Evolutionary conservation across 2,329 filamentous ascomycete genomes (phyloP).

Genomic region (Cytospora leucostoma): DNA sequence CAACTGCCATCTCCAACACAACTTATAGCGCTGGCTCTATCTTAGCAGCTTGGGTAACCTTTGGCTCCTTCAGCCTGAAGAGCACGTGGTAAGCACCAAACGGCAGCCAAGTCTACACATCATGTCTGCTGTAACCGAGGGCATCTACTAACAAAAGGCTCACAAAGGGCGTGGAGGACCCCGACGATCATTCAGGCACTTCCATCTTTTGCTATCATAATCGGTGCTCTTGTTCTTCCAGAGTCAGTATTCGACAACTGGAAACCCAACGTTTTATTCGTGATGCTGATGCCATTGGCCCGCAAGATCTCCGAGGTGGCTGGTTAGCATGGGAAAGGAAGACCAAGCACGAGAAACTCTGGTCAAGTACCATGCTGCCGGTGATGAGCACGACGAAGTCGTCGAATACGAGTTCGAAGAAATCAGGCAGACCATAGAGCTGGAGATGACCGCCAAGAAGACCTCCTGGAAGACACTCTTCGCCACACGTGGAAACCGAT

Average conservation of each 20-base stretch:
- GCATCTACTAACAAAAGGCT: neutral
- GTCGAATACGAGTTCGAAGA: slow-evolving; percentile 62
- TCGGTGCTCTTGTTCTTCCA: neutral
- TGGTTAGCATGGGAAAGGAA: slow-evolving; percentile 36
- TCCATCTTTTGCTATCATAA: slow-evolving; percentile 36
- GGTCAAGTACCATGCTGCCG: slow-evolving; percentile 53
- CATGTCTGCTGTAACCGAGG: neutral
- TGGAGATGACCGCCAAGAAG: slow-evolving; percentile 54
- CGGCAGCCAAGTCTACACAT: neutral
- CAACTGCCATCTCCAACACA: slow-evolving; percentile 61
- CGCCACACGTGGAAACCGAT: slow-evolving; percentile 51
- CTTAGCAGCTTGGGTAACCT: slow-evolving; percentile 49
- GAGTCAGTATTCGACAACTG: neutral
- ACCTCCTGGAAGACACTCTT: slow-evolving; percentile 56
- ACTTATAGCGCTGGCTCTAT: slow-evolving; percentile 59
- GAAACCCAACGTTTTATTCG: neutral
- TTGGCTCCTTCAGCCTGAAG: slow-evolving; percentile 45
- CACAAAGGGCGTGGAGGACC: slow-evolving; percentile 37
- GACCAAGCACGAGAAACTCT: slow-evolving; percentile 39
- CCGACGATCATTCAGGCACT: slow-evolving; percentile 48
- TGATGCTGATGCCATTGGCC: slow-evolving; percentile 25
- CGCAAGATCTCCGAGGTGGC: slow-evolving; percentile 40
- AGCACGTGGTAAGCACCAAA: slow-evolving; percentile 31
- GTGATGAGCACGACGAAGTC: slow-evolving; percentile 50
- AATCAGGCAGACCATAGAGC: slow-evolving; percentile 57